Evolutionary conservation across 176 grass and related monocot species (phyloP), one percentile per base, ranked within the genome.

Genomic region (Oropetium thomaeum): DNA sequence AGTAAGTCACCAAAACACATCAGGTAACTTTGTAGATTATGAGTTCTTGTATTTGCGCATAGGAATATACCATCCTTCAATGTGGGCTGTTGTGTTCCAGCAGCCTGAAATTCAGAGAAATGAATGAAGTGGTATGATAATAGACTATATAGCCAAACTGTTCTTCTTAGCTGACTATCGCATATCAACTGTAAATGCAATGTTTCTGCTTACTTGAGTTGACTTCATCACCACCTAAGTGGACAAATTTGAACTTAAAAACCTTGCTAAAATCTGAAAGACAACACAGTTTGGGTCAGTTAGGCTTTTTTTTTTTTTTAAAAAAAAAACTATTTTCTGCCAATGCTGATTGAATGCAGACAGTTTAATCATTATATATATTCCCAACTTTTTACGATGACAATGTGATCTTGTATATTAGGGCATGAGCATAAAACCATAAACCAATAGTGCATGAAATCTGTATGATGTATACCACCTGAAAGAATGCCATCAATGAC

Each of bases 401-500:
- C n/a, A n/a, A n/a, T 22, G 16, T 23, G 12, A 37, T 74, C 73
- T 76, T 59, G 62, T 49, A 49, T 49, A 49, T 49, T 23, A 73
- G 30, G 34, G 69, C 47, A 73, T 58, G 6, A 11, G 17, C 17
- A 47, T 29, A 31, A 15, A 76, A 7, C 53, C 17, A 47, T 29
- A 31, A 15, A 76, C 10, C 53, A 73, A 69, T 28, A 23, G 31
- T 65, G 49, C 65, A 64, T 23, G 74, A 74, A 69, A 64, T 30
- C 8, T 51, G 8, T 45, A 69, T 74, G 48, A 33, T 83, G 20
- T 41, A 37, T 37, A 73, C 77, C 41, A 97, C 95, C 91, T 83
- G 88, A 98, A 83, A 98, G 91, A 92, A 98, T 92, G 39, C 95
- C 86, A 79, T 98, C 81, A 35, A 98, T 89, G 71, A 98, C 78